Evolutionary conservation across 2,329 filamentous ascomycete species (phyloP), one percentile per base, ranked within the genome.

Genomic region (Zymoseptoria brevis): DNA sequence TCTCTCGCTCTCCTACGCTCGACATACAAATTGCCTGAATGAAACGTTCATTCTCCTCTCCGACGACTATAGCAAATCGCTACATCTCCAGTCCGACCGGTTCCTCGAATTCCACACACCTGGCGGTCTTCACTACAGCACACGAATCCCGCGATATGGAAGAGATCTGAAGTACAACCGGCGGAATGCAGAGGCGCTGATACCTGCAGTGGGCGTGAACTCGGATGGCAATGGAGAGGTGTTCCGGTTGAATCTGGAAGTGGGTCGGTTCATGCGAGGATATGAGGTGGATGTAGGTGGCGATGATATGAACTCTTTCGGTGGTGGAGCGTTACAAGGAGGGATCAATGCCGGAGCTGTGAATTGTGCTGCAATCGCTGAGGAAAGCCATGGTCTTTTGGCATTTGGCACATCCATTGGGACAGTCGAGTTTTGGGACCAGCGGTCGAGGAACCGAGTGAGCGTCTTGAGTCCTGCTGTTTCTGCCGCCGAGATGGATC

Each of bases 401-500:
- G 92, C 93, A 0, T 99, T 99, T 68, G 94, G 95, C 56, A 99
- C 94, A 1, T 92, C 90, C 2, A 79, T 94, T 58, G 93, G 94
- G n/a, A 96, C 93, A 0, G 90, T 97, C 24, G 94, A 99, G 72
- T 93, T 97, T 70, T 99, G 92, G 90, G 94, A 99, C 72, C 83
- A 92, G 0, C 83, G 94, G 60, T 91, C 89, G 29, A 87, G 90
- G 71, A 87, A 87, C 57, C 82, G 90, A 59, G 88, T 93, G 9
- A 92, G 90, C 16, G 81, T 93, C 19, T 78, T 99, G 1, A 82
- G 79, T 1, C 81, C 81, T 3, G 52, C 58, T 6, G 22, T 29
- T 19, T 59, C 62, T 29, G 8, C 63, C 19, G 19, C 66, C 19
- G 57, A 65, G 19, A 55, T 60, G 21, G 61, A 65, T 13, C 62